Evolutionary conservation across 768 basidiomycete species (phyloP), one percentile per base, ranked within the genome.

Genomic region (Boletales sp.): DNA sequence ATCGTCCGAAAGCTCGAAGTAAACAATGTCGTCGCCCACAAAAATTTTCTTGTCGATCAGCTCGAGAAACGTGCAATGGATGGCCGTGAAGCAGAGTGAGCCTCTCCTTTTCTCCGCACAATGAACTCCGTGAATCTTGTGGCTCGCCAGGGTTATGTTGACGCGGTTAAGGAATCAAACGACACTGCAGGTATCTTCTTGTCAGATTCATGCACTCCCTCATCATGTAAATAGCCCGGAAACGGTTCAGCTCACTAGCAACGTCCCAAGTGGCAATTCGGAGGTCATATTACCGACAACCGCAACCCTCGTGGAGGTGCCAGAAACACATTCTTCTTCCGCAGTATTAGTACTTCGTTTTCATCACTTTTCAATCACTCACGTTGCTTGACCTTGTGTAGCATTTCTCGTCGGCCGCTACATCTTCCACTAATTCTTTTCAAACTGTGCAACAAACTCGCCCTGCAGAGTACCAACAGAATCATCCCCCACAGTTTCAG

Each of bases 51-150:
- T 31, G 48, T 67, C 43, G 56, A 60, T 47, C 66, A 76, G 42
- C 60, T 76, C 21, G 48, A 67, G 52, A 58, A 62, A 52, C 66
- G 66, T 56, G 63, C 75, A 8, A 61, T 66, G 35, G 74, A 74
- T 17, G 81, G 80, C 2, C 68, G 72, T 17, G 63, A 74, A 46
- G 81, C 80, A 35, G 68, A 72, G 79, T 73, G 49, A 52, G 73
- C 62, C 17, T 4, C 46, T 10, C 8, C 24, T 21, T 15, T 42
- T 18, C n/a, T 8, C 10, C 7, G 17, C n/a, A 31, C 19, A 19
- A 41, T 43, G 30, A 38, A 19, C 34, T 34, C 34, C 30, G 37
- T 49, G 21, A 52, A 10, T 5, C 42, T 46, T 12, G 44, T 47
- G 45, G 43, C 31, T n/a, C 30, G 15, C 17, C 30, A 68, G 66